Base-by-base conservation (phyloP, 768 basidiomycete species). In the Exidia glandulosa region DNA sequence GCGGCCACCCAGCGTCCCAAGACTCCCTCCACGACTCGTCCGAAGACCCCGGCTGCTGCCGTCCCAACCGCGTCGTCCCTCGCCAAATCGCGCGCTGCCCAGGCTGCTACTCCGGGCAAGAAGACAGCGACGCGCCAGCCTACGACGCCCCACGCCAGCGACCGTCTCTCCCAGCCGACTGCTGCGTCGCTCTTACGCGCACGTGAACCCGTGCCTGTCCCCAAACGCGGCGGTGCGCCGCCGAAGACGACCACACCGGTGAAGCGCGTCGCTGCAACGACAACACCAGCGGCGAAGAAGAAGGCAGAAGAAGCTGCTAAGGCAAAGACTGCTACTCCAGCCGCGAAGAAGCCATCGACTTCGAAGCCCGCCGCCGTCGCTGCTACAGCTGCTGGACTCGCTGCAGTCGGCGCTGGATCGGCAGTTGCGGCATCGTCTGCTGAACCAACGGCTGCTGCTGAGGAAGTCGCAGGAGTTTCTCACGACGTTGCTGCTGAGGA, bases 51-150 rank as follows among this genome's bases (percentile, higher is more conserved):
- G 2, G 80, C 82, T 4, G 75, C 82, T 2, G 84, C 87, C 13
- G 88, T 90, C 6, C 90, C 90, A 0, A 92, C 90, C 1, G 90
- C 88, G 0, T 87, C 89, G 2, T 89, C 88, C 9, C 80, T 91
- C 7, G 90, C 90, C 0, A 80, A 77, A 56, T 77, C 85, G 33
- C 83, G 87, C 56, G 81, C 79, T 66, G 77, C 79, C 0, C 75
- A 74, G 7, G 75, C 76, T 2, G 72, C 71, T 1, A 48, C 61
- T 19, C 72, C 75, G 6, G 77, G 82, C 0, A 74, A 76, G 0
- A 59, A 59, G 30, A 54, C 54, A 25, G 78, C 84, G 1, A 70
- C 72, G 23, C 83, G 79, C 73, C 86, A 85, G 70, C 66, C 72
- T n/a, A 77, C 80, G 0, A 64, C 82, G 50, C 34, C 56, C 23